phyloP scores from a whole-genome alignment of 495 filamentous ascomycete species.

The Viridothelium virens region DNA sequence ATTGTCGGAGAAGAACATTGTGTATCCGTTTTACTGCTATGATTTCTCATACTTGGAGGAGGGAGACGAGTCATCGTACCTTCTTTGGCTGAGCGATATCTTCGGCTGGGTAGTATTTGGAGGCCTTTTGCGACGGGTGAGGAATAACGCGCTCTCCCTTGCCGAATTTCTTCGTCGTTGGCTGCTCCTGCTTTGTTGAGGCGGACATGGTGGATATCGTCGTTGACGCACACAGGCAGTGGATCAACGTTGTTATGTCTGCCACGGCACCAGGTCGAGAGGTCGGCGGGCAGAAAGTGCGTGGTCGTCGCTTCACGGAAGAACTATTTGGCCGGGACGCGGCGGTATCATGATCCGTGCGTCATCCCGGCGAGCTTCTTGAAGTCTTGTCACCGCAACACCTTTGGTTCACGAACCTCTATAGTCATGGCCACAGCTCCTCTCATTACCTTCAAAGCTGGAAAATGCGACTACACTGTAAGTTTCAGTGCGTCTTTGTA shows the following conservation, averaged over 20 bases:
- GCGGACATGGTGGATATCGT: neutral
- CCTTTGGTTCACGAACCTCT: neutral
- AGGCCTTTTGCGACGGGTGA: slow-evolving; percentile 76
- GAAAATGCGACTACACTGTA: slow-evolving; percentile 81
- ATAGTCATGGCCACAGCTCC: slow-evolving; percentile 66
- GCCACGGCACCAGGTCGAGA: slow-evolving; percentile 4
- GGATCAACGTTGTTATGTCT: slow-evolving; percentile 4
- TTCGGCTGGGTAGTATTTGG: slow-evolving; percentile 99
- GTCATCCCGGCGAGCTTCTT: neutral
- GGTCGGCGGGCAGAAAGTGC: neutral
- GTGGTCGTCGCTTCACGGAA: slow-evolving; percentile 9
- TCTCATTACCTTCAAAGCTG: slow-evolving; percentile 95
- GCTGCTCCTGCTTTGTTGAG: slow-evolving; percentile 16
- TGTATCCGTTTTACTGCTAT: neutral
- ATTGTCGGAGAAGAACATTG: neutral
- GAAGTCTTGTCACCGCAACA: neutral
- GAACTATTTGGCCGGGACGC: neutral
- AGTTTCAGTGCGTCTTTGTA: slow-evolving; percentile 30
- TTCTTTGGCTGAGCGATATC: slow-evolving; percentile 86
- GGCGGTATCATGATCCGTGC: neutral
- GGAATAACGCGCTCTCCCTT: slow-evolving; percentile 90
- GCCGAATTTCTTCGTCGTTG: slow-evolving; percentile 90
- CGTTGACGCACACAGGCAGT: neutral
- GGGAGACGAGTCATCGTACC: slow-evolving; percentile 49
- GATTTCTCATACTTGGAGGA: neutral